Percentiles rank a stretch among this genome's conserved stretches.
Conservation (phyloP, 2,329 filamentous ascomycete genomes). For the Colletotrichum eleusines region DNA sequence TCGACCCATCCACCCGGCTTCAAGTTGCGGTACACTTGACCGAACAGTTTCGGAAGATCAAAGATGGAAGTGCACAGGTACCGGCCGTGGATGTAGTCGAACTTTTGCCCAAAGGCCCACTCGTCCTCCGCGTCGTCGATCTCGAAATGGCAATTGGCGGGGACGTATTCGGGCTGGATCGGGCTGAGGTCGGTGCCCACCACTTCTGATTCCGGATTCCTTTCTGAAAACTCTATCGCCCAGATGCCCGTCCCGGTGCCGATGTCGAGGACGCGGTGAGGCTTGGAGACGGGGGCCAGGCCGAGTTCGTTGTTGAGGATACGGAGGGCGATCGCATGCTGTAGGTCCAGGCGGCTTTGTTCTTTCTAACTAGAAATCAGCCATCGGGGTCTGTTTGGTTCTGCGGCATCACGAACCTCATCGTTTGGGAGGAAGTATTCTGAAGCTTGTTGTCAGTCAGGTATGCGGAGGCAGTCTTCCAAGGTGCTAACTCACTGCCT, state of each 20-base stretch:
- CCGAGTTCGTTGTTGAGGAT: slow-evolving; percentile 28
- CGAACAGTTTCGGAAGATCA: slow-evolving; percentile 51
- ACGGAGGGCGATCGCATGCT: slow-evolving; percentile 50
- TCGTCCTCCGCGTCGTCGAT: slow-evolving; percentile 52
- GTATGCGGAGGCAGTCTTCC: background rate
- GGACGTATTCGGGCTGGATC: slow-evolving; percentile 56
- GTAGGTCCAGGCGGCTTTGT: slow-evolving; percentile 57
- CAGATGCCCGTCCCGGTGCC: slow-evolving; percentile 48
- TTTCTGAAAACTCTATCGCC: slow-evolving; percentile 57
- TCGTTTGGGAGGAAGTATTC: slow-evolving; percentile 37
- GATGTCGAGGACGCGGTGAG: slow-evolving; percentile 44
- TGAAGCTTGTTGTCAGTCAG: slow-evolving; percentile 1
- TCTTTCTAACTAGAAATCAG: slow-evolving; percentile 45
- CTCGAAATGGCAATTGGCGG: slow-evolving; percentile 54
- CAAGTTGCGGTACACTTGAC: slow-evolving; percentile 53
- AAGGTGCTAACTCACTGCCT: slow-evolving; percentile 16
- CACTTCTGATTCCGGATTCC: slow-evolving; percentile 49
- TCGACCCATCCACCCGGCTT: slow-evolving; percentile 53
- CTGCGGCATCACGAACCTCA: slow-evolving; percentile 12
- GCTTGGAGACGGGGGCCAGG: slow-evolving; percentile 24
- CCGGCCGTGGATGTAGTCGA: slow-evolving; percentile 36
- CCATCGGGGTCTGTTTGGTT: background rate
- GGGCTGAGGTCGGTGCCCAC: slow-evolving; percentile 56
- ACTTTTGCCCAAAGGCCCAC: slow-evolving; percentile 42
- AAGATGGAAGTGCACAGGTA: slow-evolving; percentile 51